Percentiles rank a stretch among this genome's conserved stretches.
phyloP scores from a whole-genome alignment of 208 protist species.

The Vickermania spadyakhi region DNA sequence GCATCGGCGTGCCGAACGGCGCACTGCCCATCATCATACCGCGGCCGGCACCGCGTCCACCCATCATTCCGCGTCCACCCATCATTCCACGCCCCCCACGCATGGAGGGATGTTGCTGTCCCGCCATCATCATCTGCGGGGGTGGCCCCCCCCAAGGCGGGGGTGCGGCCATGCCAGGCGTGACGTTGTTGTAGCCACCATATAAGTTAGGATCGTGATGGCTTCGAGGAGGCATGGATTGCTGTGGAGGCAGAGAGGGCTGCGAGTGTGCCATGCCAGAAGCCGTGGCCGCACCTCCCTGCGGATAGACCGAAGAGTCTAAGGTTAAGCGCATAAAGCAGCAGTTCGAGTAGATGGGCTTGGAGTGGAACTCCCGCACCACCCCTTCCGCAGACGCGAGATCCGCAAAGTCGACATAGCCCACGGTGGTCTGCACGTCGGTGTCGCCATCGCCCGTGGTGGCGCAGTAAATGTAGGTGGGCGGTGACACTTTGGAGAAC shows the following conservation, averaged over 20 bases:
- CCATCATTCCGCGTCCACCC: slow-evolving; percentile 18
- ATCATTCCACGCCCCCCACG: slow-evolving; percentile 1
- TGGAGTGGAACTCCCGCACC: slow-evolving; percentile 59
- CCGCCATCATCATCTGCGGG: slow-evolving; percentile 4
- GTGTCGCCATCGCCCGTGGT: slow-evolving; percentile 20
- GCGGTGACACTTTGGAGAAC: slow-evolving; percentile 51
- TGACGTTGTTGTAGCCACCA: slow-evolving; percentile 1
- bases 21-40: neutral
- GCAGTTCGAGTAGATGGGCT: slow-evolving; percentile 76
- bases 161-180: neutral
- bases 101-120: neutral
- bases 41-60: slow-evolving; percentile 10
- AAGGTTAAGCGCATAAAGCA: slow-evolving; percentile 65
- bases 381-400: slow-evolving; percentile 38
- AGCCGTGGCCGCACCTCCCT: no score
- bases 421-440: slow-evolving; percentile 38
- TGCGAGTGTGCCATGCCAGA: no score
- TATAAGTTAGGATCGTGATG: slow-evolving; percentile 12
- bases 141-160: neutral
- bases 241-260: neutral
- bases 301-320: slow-evolving; percentile 8
- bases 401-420: slow-evolving; percentile 65
- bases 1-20: neutral
- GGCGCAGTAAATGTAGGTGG: slow-evolving; percentile 41
- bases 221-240: neutral